Evolutionary conservation across 768 basidiomycete genomes (phyloP), one percentile per base, ranked within the genome.

Genomic region (Chlorophyllum brunneum): DNA sequence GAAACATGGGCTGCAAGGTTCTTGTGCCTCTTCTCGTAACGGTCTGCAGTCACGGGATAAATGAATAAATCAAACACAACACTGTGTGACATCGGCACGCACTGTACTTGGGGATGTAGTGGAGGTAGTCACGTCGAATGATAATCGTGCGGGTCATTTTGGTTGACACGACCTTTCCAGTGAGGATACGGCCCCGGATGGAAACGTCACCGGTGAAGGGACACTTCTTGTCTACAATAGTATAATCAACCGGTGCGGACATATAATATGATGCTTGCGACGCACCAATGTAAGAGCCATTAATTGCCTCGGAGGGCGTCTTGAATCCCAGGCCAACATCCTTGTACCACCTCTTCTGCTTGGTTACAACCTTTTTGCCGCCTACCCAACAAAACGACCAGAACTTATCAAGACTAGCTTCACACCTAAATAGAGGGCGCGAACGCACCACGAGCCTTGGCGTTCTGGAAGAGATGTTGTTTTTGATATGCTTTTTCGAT

Each of bases 71-170:
- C 22, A 24, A 7, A 27, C 31, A 20, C 26, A 27, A 26, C 22
- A 33, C 13, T 27, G 15, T 15, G 30, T 34, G 23, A 37, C 10
- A 24, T 36, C 16, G 5, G 6, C 9, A 81, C 90, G 67, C 69
- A 93, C 91, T 89, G 82, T 98, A 99, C 81, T 99, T 99, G 61
- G 95, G 92, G 70, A 99, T 82, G 77, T 94, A 98, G 76, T 94
- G 92, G 42, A 94, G 83, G 73, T 92, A 92, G 73, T 93, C 89
- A 59, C 89, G 79, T 59, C 97, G 94, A 75, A 99, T 93, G 74
- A 98, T 83, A 68, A 98, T 81, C 54, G 97, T 98, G 68, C 95
- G 92, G 69, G 88, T 95, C 97, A 99, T 98, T 82, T 99, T 99
- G 41, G 95, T 97, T 48, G 95, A 98, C 56, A 98, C 79, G 57